A percentile compares a stretch with the other conserved stretches of the same genome.
Evolutionary conservation across 352 stramenopile genomes (phyloP).

Genomic region (Aphanomyces invadans): DNA sequence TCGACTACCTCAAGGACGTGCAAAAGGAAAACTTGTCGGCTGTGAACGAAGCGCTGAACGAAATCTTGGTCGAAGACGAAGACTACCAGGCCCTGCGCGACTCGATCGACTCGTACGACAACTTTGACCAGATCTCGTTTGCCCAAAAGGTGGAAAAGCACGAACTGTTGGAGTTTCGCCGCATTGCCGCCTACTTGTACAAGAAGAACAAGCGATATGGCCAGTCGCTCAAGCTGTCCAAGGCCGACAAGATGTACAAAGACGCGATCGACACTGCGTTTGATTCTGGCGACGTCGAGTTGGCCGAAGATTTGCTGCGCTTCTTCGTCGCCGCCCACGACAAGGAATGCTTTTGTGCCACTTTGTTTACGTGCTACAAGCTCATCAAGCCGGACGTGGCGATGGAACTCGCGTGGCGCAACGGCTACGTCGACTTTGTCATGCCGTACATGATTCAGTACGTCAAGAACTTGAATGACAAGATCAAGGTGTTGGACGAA

Average conservation of each 20-base stretch:
- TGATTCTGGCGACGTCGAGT: conserved; percentile 92
- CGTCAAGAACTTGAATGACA: conserved; percentile 93
- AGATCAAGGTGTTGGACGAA: conserved; percentile 90
- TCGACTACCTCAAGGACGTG: conserved; percentile 97
- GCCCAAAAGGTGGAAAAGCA: conserved; percentile 98
- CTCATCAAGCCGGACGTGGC: conserved; percentile 98
- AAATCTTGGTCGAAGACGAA: conserved; percentile 95
- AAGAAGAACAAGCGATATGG: conserved; percentile 98
- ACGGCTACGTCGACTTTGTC: conserved; percentile 98
- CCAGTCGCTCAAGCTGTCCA: conserved; percentile 97
- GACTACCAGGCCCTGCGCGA: conserved; percentile 96
- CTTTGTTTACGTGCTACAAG: conserved; percentile 98
- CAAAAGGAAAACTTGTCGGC: conserved; percentile 98
- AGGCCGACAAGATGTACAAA: conserved; percentile 99
- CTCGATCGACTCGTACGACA: conserved; percentile 98
- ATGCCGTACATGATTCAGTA: conserved; percentile 99
- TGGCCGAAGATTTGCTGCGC: conserved; percentile 96
- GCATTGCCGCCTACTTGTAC: conserved; percentile 99
- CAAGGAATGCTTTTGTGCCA: conserved; percentile 99
- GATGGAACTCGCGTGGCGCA: conserved; percentile 98
- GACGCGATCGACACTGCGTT: conserved; percentile 99
- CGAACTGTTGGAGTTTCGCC: conserved; percentile 98
- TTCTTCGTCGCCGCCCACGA: conserved; percentile 99
- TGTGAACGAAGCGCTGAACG: conserved; percentile 99
- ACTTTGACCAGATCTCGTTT: conserved; percentile 99